These are phyloP conservation scores for Pseudoperonospora humuli DNA, from an alignment of 352 stramenopile genomes.

Conservation along the genomic window DNA sequence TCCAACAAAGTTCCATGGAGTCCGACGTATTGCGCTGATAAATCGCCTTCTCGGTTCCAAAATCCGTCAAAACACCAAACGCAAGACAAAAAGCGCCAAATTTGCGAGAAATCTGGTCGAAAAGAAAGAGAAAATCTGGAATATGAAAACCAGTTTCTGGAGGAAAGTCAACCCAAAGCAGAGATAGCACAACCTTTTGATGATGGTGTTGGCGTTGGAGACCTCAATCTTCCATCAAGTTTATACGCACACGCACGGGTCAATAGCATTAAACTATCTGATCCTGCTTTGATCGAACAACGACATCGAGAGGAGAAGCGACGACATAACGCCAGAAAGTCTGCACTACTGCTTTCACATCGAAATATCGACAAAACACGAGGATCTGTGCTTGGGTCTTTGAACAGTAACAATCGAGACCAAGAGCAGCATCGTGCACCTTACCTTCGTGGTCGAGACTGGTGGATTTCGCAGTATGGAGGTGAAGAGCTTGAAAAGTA, in stretches of 20 bases:
- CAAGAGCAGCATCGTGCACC: constrained; percentile 23
- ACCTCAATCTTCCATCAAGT: constrained; percentile 24
- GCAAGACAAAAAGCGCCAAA: constrained; percentile 2
- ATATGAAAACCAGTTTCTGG: constrained; percentile 6
- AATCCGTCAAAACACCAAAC: constrained; percentile 27
- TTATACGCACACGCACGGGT: constrained; percentile 18
- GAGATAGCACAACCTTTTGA: constrained; percentile 16
- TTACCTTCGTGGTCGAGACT: constrained; percentile 57
- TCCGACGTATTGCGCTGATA: constrained; percentile 29
- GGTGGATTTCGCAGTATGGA: constrained; percentile 59
- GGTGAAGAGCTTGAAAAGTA: constrained; percentile 79
- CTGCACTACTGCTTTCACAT: constrained; percentile 28
- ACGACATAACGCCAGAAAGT: constrained; percentile 43
- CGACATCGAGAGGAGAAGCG: constrained; percentile 35
- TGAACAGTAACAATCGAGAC: constrained; percentile 1
- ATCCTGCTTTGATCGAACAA: constrained; percentile 52
- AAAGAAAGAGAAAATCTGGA: constrained; percentile 2
- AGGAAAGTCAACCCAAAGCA: constrained; percentile 14
- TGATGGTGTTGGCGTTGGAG: constrained; percentile 58
- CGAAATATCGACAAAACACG: not conserved
- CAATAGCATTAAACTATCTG: constrained; percentile 6
- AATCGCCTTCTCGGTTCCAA: constrained; percentile 30
- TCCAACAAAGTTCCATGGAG: constrained; percentile 64
- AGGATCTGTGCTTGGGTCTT: constrained; percentile 4
- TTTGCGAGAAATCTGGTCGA: not conserved